A percentile compares a stretch with the other conserved stretches of the same genome.
Conservation (phyloP, 441 rosid species). For the Syzygium malaccense region DNA sequence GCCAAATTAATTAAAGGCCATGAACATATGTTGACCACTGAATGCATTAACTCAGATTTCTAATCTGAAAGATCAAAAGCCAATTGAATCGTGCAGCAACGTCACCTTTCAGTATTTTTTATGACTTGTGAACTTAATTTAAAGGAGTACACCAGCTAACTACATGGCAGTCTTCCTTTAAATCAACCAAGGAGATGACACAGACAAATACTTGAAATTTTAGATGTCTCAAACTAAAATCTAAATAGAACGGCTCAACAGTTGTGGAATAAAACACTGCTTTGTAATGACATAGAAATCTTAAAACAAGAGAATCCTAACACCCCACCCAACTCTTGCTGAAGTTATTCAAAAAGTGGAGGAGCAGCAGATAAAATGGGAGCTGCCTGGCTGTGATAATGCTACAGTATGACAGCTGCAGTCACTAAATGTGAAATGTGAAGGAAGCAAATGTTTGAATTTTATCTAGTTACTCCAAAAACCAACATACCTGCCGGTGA, state of each 20-base stretch:
- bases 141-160: not conserved
- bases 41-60: not conserved
- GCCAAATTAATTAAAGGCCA: not conserved
- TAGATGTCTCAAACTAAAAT: not conserved
- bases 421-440: not conserved
- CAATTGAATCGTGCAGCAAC: not conserved
- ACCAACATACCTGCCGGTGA: slow-evolving; percentile 81
- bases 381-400: not conserved
- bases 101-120: not conserved
- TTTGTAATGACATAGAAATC: not conserved
- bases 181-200: not conserved
- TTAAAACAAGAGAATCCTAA: not conserved
- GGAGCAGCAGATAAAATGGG: not conserved
- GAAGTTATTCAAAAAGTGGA: not conserved
- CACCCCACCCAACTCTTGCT: not conserved
- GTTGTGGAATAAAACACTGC: not conserved
- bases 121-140: not conserved
- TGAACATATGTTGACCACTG: not conserved
- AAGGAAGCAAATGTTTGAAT: not conserved
- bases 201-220: not conserved
- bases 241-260: not conserved
- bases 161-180: not conserved
- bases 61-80: not conserved
- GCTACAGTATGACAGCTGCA: not conserved
- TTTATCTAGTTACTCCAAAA: not conserved